Evolutionary conservation across 2,329 filamentous ascomycete genomes (phyloP), one percentile per base, ranked within the genome.

Genomic region (Arthrobotrys pseudoclavata): DNA sequence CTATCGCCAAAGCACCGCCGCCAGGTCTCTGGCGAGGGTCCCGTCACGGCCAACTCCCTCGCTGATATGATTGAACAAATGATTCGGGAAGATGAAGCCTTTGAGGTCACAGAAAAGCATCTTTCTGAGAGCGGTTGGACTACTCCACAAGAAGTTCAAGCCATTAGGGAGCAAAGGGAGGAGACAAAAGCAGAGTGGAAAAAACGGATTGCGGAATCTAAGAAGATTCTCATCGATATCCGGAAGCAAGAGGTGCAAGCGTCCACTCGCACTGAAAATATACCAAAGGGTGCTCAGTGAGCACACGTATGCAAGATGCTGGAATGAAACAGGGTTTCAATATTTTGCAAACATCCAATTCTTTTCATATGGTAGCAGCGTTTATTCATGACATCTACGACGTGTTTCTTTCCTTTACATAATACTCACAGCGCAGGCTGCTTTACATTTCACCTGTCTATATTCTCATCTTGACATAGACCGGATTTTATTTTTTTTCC

Each of bases 11-110:
- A 68, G 37, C 69, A 79, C 48, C 78, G 52, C 68, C 79, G 57
- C 68, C 71, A 48, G 55, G 37, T 66, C 69, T 80, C 48, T 13
- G 63, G 62, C 10, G 68, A 76, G n/a, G 79, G 79, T 12, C 69
- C 69, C 4, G 79, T 81, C 12, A 80, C 80, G 5, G 81, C 80
- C 6, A 79, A 82, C 42, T 80, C 80, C 22, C 78, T 81, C 22
- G 80, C 80, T 29, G 80, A 81, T 48, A 81, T 82, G 81, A 82
- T 81, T 34, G 80, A 81, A 69, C 79, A 80, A 26, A 82, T 82
- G 81, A 79, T 75, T 18, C 72, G 69, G n/a, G 80, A 82, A 37
- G 69, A 81, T 45, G 72, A 75, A 18, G 80, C 80, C 2, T 81
- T 80, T 24, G 79, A 81, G 15, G 80, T 80, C 34, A 81, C 80